Evolutionary conservation across 2,329 filamentous ascomycete genomes (phyloP), one percentile per base, ranked within the genome.

Genomic region (Fusarium nelsonii): DNA sequence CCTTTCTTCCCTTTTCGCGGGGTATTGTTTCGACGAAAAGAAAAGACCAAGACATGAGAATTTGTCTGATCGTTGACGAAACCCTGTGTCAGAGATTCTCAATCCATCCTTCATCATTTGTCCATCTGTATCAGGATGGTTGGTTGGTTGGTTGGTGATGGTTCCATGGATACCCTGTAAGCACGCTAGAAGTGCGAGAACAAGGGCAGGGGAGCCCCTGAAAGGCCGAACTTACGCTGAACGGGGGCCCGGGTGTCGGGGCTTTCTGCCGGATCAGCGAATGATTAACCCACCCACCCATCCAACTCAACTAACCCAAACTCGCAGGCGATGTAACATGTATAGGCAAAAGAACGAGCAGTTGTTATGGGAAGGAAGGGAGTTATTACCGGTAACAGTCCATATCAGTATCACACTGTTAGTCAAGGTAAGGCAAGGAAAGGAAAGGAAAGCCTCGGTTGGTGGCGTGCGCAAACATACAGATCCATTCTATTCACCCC

Each of bases 221-320:
- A 11, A 30, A 11, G 30, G 30, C 44, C 23, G 8, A 2, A 8
- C 26, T 14, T 23, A 26, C n/a, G 30, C 30, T 11, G n/a, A n/a
- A 8, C 20, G 15, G 7, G 2, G 23, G 36, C 50, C 32, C 59
- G 44, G 60, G 26, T 30, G 34, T 54, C 60, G 62, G 62, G 23
- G 53, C 6, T 46, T 48, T 59, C 20, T 63, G 61, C 62, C 62
- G 46, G 62, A 65, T 65, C 62, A 60, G 41, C 62, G 46, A 46
- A 30, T 23, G 58, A 34, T 34, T 6, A 6, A 23, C 23, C 23
- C 23, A 23, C 23, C 23, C 23, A 39, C 23, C 54, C n/a, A 40
- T n/a, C 18, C 16, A 20, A 23, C 30, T 11, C 26, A 32, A 45
- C 43, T 45, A 45, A 32, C 43, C 43, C 26, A 33, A 45, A 45